Evolutionary conservation across 768 basidiomycete species (phyloP).

Genomic region (Kwoniella heveanensis): DNA sequence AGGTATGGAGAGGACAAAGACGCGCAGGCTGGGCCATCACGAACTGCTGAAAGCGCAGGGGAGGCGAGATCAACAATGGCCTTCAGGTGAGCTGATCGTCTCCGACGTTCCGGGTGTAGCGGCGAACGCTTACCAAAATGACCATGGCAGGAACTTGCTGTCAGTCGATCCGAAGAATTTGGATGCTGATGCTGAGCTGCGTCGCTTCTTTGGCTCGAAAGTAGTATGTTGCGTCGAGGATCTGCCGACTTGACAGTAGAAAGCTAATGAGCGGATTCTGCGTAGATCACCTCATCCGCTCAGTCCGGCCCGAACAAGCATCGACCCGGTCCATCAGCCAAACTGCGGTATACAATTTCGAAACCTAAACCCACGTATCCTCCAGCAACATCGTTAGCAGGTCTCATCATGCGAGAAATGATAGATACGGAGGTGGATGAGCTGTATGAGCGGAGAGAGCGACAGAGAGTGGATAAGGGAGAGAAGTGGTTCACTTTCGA

Average conservation of each 20-base stretch:
- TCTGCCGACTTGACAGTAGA: background rate
- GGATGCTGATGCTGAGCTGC: constrained; percentile 86
- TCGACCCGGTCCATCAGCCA: constrained; percentile 43
- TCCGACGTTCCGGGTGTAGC: background rate
- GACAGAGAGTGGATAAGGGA: constrained; percentile 51
- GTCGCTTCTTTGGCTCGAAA: constrained; percentile 88
- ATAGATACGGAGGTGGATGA: constrained; percentile 64
- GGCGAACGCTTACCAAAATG: constrained; percentile 1
- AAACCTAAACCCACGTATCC: constrained; percentile 77
- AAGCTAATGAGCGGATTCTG: background rate
- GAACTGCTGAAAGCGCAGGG: constrained; percentile 39
- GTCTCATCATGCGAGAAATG: constrained; percentile 68
- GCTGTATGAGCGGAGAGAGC: constrained; percentile 55
- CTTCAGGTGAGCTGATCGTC: constrained; percentile 44
- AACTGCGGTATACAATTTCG: constrained; percentile 69
- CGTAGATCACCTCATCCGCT: constrained; percentile 40
- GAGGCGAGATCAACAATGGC: constrained; percentile 46
- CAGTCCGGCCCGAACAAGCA: constrained; percentile 56
- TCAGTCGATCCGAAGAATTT: constrained; percentile 78
- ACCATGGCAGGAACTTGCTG: constrained; percentile 60
- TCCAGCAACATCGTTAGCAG: constrained; percentile 60
- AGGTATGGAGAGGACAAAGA: constrained; percentile 58
- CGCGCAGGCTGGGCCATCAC: constrained; percentile 29
- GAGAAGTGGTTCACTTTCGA: constrained; percentile 90
- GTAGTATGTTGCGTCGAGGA: constrained; percentile 62